Evolutionary conservation across 345 rosid genomes (phyloP).

Genomic region (Eucalyptus cloeziana): DNA sequence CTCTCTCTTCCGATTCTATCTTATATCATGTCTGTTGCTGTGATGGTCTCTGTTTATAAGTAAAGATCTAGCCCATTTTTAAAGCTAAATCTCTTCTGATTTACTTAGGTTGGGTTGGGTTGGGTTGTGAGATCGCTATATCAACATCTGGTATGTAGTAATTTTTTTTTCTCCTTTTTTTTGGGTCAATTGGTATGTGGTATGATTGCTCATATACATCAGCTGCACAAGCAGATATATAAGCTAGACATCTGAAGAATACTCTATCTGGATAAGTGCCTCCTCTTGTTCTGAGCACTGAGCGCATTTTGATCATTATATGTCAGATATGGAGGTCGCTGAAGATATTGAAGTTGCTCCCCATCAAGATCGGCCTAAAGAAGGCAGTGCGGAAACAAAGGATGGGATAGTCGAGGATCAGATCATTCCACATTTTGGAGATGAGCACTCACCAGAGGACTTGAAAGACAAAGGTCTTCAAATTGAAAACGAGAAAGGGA

Average conservation of each 20-base stretch:
- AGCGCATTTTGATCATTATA: background rate
- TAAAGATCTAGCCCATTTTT: background rate
- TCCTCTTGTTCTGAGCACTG: background rate
- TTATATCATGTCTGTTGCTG: background rate
- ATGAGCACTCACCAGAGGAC: background rate
- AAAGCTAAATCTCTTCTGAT: background rate
- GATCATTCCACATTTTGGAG: background rate
- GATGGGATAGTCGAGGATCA: background rate
- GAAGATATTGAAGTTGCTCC: background rate
- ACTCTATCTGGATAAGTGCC: background rate
- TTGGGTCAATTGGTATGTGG: background rate
- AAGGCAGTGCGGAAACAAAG: background rate
- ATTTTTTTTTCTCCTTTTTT: background rate
- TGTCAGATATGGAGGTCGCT: slow-evolving; percentile 1
- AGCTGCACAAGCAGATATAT: background rate
- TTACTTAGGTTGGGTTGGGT: background rate
- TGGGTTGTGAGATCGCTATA: background rate
- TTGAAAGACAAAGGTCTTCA: background rate
- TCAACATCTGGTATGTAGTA: background rate
- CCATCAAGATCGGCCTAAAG: background rate
- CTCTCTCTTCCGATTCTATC: background rate
- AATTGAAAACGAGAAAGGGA: background rate
- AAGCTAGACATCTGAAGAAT: background rate
- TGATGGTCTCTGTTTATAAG: background rate
- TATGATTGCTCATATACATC: background rate